Conservation (phyloP, 805 yeast genomes). For the Metschnikowia colocasiae region DNA sequence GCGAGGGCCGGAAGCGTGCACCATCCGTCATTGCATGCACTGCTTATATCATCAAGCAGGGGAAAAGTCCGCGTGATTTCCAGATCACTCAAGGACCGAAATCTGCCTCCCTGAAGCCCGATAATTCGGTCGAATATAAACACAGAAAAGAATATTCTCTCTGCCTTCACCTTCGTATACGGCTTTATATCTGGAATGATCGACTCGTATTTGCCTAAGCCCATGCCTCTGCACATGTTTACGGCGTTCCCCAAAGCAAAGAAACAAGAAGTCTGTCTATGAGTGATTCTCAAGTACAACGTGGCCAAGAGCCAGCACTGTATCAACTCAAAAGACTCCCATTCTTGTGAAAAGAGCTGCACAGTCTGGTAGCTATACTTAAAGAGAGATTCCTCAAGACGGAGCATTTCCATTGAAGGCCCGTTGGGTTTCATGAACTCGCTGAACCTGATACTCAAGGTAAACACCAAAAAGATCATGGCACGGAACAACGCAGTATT, state of each 20-base stretch:
- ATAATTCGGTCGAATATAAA: slow-evolving; percentile 52
- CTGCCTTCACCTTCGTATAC: slow-evolving; percentile 45
- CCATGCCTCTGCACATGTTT: slow-evolving; percentile 43
- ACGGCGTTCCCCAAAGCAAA: slow-evolving; percentile 42
- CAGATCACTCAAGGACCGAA: slow-evolving; percentile 31
- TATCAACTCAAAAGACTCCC: slow-evolving; percentile 50
- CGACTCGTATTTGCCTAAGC: slow-evolving; percentile 31
- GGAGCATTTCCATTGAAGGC: slow-evolving; percentile 22
- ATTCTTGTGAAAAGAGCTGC: slow-evolving; percentile 42
- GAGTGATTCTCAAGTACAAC: slow-evolving; percentile 40
- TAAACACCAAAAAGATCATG: slow-evolving; percentile 45
- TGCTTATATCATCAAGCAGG: slow-evolving; percentile 24
- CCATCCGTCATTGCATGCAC: slow-evolving; percentile 45
- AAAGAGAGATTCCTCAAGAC: slow-evolving; percentile 42
- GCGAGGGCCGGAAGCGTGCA: slow-evolving; percentile 44
- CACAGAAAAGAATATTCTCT: slow-evolving; percentile 53
- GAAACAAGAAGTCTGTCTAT: slow-evolving; percentile 44
- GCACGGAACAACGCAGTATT: slow-evolving; percentile 51
- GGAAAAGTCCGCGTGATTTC: slow-evolving; percentile 38
- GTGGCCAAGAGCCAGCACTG: slow-evolving; percentile 49
- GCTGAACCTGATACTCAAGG: slow-evolving; percentile 48
- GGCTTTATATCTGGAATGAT: slow-evolving; percentile 22
- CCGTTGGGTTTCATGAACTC: slow-evolving; percentile 34
- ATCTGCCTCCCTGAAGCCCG: slow-evolving; percentile 51
- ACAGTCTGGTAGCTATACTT: slow-evolving; percentile 37